A percentile compares a stretch with the other conserved stretches of the same genome.
Evolutionary conservation across 1,284 basidiomycete genomes (phyloP).

Genomic region (Ustilago loliicola): DNA sequence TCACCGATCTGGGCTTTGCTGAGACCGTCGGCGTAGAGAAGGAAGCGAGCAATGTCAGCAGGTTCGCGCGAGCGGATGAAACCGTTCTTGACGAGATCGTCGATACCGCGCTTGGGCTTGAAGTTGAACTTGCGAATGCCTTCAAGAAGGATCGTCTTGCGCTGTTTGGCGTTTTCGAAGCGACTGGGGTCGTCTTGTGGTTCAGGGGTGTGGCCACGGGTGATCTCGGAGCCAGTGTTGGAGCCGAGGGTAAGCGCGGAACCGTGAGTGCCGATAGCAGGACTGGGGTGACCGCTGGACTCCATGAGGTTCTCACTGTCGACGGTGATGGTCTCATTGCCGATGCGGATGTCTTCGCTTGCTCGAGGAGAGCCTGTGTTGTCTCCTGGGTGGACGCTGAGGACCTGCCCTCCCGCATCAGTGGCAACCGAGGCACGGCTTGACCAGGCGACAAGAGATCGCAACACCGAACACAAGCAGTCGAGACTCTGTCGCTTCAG

Average conservation of each 20-base stretch:
- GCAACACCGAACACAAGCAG: conserved; percentile 68
- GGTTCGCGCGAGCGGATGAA: conserved; percentile 85
- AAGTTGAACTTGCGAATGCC: conserved; percentile 98
- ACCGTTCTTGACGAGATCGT: conserved; percentile 88
- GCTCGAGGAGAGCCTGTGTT: conserved; percentile 44
- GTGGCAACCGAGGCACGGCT: conserved; percentile 34
- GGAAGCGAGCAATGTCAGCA: conserved; percentile 85
- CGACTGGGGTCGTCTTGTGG: conserved; percentile 84
- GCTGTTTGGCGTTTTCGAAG: conserved; percentile 96
- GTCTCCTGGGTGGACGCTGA: conserved; percentile 24
- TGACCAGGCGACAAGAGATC: conserved; percentile 68
- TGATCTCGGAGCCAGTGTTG: conserved; percentile 22
- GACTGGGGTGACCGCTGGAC: conserved; percentile 27
- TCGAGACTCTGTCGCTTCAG: conserved; percentile 69
- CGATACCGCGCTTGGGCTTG: conserved; percentile 89
- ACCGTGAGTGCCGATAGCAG: conserved; percentile 14
- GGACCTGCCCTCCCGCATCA: conserved; percentile 28
- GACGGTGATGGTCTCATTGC: conserved; percentile 53
- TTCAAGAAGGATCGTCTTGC: conserved; percentile 94
- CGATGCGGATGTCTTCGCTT: conserved; percentile 54
- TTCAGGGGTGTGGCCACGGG: conserved; percentile 36
- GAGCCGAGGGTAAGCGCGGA: conserved; percentile 14
- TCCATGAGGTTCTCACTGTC: conserved; percentile 56
- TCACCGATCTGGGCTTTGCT: conserved; percentile 97
- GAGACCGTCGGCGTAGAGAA: conserved; percentile 90